Evolutionary conservation across 129 eudicot species (phyloP), one percentile per base, ranked within the genome.

Genomic region (Tagetes patula): DNA sequence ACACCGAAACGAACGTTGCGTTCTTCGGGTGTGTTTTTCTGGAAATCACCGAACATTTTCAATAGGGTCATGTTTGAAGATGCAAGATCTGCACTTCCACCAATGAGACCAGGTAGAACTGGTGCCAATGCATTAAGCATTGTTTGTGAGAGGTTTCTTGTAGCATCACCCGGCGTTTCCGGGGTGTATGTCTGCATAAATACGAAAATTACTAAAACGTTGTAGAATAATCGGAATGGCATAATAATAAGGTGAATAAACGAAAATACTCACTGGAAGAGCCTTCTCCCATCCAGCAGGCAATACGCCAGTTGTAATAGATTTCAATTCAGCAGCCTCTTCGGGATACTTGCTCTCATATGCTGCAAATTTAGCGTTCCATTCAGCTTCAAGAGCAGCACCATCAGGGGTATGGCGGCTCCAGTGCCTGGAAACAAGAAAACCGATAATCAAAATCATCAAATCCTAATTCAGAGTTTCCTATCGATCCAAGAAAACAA

Each of bases 61-160:
- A 93, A 79, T 3, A 93, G 82, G 40, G 98, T 93, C 98, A 93
- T 93, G 92, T 93, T 93, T 72, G 98, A 93, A 39, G 96, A 89
- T 20, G 96, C 96, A 32, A 93, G 98, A 76, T 93, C 98, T 8
- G 98, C 98, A 83, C 98, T 93, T 41, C 98, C 98, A 79, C 98
- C 98, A 1, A 93, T 76, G 3, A 93, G 85, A 49, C 96, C 98
- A 0, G 98, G 98, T 33, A 93, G 89, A 77, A 86, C 98, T 1
- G 82, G 85, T 36, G 88, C 98, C 47, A 93, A 84, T 34, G 96
- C 95, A 30, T 93, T 93, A 32, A 93, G 89, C 73, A 81, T 80
- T 73, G 79, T 65, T 48, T 93, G 98, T 36, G 98, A 93, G n/a
- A 93, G 90, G 64, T 89, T 93, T 74, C 98, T 72, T 74, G 98